phyloP scores from a whole-genome alignment of 495 filamentous ascomycete species.

The Daldinia loculata region DNA sequence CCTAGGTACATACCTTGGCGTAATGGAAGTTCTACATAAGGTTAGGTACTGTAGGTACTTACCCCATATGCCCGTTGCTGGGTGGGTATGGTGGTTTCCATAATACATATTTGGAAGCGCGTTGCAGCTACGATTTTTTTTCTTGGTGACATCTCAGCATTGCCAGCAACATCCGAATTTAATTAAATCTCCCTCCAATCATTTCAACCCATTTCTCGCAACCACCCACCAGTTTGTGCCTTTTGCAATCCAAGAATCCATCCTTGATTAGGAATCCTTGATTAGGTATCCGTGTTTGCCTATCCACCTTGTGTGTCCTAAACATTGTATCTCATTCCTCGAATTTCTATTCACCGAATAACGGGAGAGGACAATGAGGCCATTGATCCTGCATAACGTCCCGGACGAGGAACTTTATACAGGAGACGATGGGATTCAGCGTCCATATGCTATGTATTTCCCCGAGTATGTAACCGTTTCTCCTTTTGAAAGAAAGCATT shows the following conservation, averaged over 20 bases:
- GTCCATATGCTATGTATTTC: constrained; percentile 65
- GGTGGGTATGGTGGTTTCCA: constrained; percentile 13
- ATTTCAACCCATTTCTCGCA: constrained; percentile 23
- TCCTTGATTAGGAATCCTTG: background rate
- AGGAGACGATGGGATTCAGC: constrained; percentile 63
- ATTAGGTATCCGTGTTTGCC: constrained; percentile 14
- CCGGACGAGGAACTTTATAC: constrained; percentile 66
- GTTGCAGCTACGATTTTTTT: constrained; percentile 24
- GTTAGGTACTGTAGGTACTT: constrained; percentile 6
- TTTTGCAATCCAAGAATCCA: background rate
- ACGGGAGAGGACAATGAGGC: constrained; percentile 54
- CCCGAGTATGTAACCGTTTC: constrained; percentile 55
- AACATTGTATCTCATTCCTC: constrained; percentile 14
- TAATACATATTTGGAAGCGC: constrained; percentile 15
- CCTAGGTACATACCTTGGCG: no score
- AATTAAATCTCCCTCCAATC: constrained; percentile 16
- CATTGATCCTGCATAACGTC: constrained; percentile 66
- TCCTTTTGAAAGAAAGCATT: background rate
- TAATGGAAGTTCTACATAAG: no score
- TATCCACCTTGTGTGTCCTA: constrained; percentile 13
- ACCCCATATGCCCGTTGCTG: constrained; percentile 17
- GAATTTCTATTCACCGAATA: constrained; percentile 7
- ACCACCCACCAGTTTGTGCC: constrained; percentile 13
- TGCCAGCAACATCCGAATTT: background rate
- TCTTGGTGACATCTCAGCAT: background rate